Evolutionary conservation across 352 stramenopile genomes (phyloP).

Genomic region (Thalassiosira exigua): DNA sequence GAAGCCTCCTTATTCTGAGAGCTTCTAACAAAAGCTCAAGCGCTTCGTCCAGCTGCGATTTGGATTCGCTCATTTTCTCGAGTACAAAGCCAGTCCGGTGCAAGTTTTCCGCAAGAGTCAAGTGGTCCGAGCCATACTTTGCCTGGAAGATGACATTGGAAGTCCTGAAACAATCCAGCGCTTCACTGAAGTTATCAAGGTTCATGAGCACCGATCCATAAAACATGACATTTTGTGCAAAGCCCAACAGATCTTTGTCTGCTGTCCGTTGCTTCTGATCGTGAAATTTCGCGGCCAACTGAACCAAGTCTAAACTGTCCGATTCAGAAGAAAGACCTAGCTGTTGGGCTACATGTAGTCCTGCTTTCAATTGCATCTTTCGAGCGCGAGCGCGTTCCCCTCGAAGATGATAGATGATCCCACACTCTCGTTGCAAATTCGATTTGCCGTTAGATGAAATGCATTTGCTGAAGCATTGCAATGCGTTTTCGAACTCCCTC

Average conservation of each 20-base stretch:
- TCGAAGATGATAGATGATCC: conserved; percentile 54
- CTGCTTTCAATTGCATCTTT: conserved; percentile 56
- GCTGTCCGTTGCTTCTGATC: conserved; percentile 39
- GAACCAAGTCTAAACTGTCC: conserved; percentile 28
- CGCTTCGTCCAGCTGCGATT: conserved; percentile 48
- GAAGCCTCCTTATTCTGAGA: conserved; percentile 61
- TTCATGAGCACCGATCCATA: conserved; percentile 59
- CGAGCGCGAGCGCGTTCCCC: conserved; percentile 48
- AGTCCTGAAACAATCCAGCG: conserved; percentile 64
- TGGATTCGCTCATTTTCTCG: conserved; percentile 51
- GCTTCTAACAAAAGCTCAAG: conserved; percentile 65
- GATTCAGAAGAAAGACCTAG: conserved; percentile 44
- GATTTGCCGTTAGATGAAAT: conserved; percentile 46
- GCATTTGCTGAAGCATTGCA: conserved; percentile 61
- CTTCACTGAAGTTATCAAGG: conserved; percentile 46
- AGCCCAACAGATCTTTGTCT: conserved; percentile 53
- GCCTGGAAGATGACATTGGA: conserved; percentile 64
- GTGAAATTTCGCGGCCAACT: conserved; percentile 56
- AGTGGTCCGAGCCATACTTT: conserved; percentile 64
- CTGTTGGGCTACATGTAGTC: conserved; percentile 28
- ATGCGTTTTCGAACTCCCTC: conserved; percentile 61
- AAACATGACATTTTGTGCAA: conserved; percentile 62
- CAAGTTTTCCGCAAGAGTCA: conserved; percentile 63
- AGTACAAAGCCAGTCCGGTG: conserved; percentile 55
- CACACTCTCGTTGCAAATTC: conserved; percentile 55